Evolutionary conservation across 768 basidiomycete species (phyloP), one percentile per base, ranked within the genome.

Genomic region (Russula ochroleuca): DNA sequence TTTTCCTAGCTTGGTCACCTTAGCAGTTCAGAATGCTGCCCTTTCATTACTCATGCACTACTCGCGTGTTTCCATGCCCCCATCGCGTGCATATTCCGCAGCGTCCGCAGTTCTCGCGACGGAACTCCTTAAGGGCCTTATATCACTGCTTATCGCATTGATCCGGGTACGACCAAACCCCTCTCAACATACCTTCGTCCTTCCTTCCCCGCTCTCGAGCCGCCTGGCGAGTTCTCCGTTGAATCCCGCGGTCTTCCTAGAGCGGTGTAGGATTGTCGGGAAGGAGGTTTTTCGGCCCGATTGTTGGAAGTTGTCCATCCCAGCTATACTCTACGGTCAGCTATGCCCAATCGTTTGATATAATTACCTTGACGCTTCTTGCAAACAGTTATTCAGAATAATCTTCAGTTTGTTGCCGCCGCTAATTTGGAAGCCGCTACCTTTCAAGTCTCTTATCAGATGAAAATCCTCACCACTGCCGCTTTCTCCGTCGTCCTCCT

Each of bases 221-320:
- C 73, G 45, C 62, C 17, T 63, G 67, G 55, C 76, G 67, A 71
- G 70, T 65, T 74, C 72, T 74, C 72, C 74, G 69, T 71, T 72
- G 54, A 75, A 72, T 67, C 75, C 68, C 62, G 72, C 63, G 68
- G 72, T 70, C 48, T 68, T 80, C 61, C 58, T 76, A 7, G 75
- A 74, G 28, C 83, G 88, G 50, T 71, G 86, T 65, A 80, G 81
- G 45, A 81, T 79, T 63, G 73, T 94, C 21, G 78, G 76, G 55
- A 80, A 81, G 64, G 88, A 90, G 63, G 80, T 97, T 25, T 90
- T 94, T 75, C 90, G 92, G 66, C 77, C 81, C 14, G 96, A 98
- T 75, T 97, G 96, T 74, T 97, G 94, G 94, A 98, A 98, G 74
- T 77, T 98, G 35, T 93, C 94, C 50, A 94, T 98, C 71, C 96